phyloP scores from a whole-genome alignment of 129 eudicot species.

The Lactuca sativa region DNA sequence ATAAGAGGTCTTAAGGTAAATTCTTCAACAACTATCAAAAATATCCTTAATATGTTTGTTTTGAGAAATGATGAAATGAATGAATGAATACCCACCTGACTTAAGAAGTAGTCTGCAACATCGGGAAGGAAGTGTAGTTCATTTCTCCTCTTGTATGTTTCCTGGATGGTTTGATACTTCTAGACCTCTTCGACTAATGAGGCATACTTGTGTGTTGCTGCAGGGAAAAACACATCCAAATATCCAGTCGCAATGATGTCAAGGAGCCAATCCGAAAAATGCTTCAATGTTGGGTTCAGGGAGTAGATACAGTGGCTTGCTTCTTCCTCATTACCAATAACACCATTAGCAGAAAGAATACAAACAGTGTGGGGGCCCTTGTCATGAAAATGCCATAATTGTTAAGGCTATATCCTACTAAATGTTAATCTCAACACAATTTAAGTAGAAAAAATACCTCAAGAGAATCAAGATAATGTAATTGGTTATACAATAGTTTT shows the following conservation, averaged over 20 bases:
- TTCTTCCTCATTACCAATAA: conserved; percentile 47
- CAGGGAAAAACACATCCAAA: conserved; percentile 95
- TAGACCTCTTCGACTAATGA: conserved; percentile 96
- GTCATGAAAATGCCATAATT: no score
- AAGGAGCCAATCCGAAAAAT: conserved; percentile 94
- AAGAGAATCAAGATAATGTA: no score
- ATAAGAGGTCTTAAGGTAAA: no score
- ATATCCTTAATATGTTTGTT: no score
- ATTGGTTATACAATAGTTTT: no score
- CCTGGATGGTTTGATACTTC: conserved; percentile 96
- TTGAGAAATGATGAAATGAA: conserved; percentile 2
- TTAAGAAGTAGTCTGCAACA: conserved; percentile 88
- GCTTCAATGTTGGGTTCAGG: conserved; percentile 81
- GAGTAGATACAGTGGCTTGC: conserved; percentile 53
- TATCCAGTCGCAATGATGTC: conserved; percentile 97
- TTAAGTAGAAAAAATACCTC: no score
- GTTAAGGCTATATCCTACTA: no score
- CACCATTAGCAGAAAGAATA: no score
- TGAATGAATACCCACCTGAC: no score
- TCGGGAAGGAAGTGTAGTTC: conserved; percentile 95
- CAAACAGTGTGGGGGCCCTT: no score
- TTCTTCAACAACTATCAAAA: no score
- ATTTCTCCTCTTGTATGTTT: conserved; percentile 73
- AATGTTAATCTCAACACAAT: no score
- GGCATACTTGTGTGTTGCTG: conserved; percentile 97